phyloP scores from a whole-genome alignment of 306 rosid genomes.

The Casuarina cunninghamiana region DNA sequence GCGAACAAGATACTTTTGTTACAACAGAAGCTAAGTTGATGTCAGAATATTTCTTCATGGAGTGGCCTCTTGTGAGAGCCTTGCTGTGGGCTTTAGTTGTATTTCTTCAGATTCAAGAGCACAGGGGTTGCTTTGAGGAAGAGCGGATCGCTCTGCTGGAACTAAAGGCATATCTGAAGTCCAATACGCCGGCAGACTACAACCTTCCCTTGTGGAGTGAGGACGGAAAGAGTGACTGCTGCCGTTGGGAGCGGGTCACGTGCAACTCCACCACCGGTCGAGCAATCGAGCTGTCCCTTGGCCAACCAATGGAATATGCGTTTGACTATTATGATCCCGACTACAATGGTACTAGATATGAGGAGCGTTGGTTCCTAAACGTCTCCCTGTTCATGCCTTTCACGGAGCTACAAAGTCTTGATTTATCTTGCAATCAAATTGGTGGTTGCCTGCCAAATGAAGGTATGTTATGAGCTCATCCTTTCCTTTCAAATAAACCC shows the following conservation, averaged over 20 bases:
- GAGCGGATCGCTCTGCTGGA: not conserved
- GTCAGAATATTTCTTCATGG: too few species aligned
- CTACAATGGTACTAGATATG: too few species aligned
- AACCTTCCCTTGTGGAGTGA: not conserved
- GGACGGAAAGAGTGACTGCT: not conserved
- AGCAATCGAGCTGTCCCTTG: not conserved
- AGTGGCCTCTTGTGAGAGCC: too few species aligned
- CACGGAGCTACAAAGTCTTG: not conserved
- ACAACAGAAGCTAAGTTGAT: too few species aligned
- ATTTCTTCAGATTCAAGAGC: too few species aligned
- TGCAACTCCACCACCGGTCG: conserved; percentile 1
- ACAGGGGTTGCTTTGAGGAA: not conserved
- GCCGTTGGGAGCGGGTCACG: not conserved
- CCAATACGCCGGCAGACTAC: not conserved
- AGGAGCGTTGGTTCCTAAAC: not conserved
- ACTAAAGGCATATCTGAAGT: not conserved
- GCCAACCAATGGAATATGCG: not conserved
- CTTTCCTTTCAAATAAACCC: too few species aligned
- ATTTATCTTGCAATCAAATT: not conserved
- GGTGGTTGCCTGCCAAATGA: not conserved
- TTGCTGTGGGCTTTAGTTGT: too few species aligned
- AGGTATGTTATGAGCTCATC: not conserved
- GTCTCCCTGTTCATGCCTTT: not conserved
- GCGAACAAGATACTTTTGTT: too few species aligned
- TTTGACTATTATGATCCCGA: too few species aligned